Evolutionary conservation across 2,329 filamentous ascomycete genomes (phyloP), one percentile per base, ranked within the genome.

Genomic region (Dothideomycetes sp.): DNA sequence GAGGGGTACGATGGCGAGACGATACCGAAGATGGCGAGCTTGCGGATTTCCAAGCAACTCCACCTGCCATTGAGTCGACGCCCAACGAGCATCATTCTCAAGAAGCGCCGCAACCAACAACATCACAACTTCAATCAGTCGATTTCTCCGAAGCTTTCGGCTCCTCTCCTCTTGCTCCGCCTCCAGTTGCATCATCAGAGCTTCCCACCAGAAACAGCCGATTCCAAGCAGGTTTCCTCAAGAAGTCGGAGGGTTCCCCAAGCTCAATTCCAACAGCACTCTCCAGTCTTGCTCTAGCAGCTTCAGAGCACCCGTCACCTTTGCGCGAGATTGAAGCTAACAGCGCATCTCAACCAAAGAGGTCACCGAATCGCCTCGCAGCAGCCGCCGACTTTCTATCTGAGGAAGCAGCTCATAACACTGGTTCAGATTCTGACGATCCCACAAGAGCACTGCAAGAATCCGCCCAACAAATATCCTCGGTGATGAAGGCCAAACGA

Each of bases 21-120:
- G 91, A 96, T 53, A 85, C 81, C 2, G 82, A 93, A 55, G 78
- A 89, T 37, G 88, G 87, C 17, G 80, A 81, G 1, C 67, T 96
- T 42, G 87, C 84, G 9, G 91, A 96, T 57, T 95, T 89, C 57
- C 84, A 89, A 55, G 85, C 86, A 63, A 95, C 89, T 3, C 89
- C 91, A 1, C 75, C 87, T 59, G 83, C 80, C 55, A 61, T 73
- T 7, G 68, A 74, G 12, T 68, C 69, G 2, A 74, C 76, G 1
- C 74, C 78, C 5, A 73, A 78, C 25, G 42, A 40, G 30, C 11
- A 30, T 11, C 36, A 30, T 27, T 23, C 18, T n/a, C 7, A 15
- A 16, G 35, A 40, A 7, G 59, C 69, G 55, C 64, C 67, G 39
- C 22, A 40, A 7, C 20, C 15, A 12, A 53, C 36, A 52, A 47